phyloP scores from a whole-genome alignment of 306 rosid species.

The Senna siamea region DNA sequence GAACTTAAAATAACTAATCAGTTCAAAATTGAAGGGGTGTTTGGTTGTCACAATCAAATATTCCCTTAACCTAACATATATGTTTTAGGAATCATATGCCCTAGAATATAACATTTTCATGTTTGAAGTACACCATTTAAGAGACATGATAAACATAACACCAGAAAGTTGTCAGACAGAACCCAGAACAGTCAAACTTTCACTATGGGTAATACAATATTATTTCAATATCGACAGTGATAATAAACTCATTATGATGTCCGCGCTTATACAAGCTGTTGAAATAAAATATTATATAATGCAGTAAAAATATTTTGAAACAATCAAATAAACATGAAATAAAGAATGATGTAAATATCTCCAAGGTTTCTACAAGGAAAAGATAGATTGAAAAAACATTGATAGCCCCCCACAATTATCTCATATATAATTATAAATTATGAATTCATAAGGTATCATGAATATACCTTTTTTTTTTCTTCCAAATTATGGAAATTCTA shows the following conservation, averaged over 20 bases:
- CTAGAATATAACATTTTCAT: not conserved
- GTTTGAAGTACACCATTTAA: not conserved
- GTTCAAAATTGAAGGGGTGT: too few relatives aligned
- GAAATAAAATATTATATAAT: slow-evolving; percentile 10
- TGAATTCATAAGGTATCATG: slow-evolving; percentile 43
- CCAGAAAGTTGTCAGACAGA: slow-evolving; percentile 1
- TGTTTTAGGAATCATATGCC: not conserved
- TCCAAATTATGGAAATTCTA: slow-evolving; percentile 4
- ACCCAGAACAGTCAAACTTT: slow-evolving; percentile 10
- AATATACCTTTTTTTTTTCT: slow-evolving; percentile 38
- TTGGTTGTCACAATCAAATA: not conserved
- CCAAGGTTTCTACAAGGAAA: slow-evolving; percentile 45
- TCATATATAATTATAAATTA: slow-evolving; percentile 37
- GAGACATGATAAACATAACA: slow-evolving; percentile 15
- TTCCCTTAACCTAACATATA: not conserved
- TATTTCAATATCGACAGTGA: slow-evolving; percentile 31
- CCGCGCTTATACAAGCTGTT: slow-evolving; percentile 25
- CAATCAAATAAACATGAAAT: slow-evolving; percentile 41
- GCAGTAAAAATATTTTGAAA: slow-evolving; percentile 33
- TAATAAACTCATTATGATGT: too few relatives aligned
- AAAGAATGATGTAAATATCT: slow-evolving; percentile 58
- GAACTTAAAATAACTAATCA: too few relatives aligned
- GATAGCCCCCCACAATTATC: slow-evolving; percentile 42
- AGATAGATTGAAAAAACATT: slow-evolving; percentile 36
- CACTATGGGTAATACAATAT: slow-evolving; percentile 25